Conservation (phyloP, 495 filamentous ascomycete species). For the Monascus purpureus region DNA sequence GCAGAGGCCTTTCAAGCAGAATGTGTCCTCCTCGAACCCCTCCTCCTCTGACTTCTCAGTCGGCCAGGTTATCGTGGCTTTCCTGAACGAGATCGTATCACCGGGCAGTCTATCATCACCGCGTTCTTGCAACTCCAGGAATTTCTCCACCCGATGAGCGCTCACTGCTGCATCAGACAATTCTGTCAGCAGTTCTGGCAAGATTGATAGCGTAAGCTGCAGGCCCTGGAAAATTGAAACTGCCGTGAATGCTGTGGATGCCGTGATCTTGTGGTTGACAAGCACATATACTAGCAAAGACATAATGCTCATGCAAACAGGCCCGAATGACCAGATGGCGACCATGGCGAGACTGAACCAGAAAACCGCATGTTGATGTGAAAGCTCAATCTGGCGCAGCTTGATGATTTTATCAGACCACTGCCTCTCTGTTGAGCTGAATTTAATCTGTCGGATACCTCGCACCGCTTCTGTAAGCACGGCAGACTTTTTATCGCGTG, state of each 20-base stretch:
- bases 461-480: slow-evolving; percentile 57
- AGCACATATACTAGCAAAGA: slow-evolving; percentile 47
- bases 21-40: slow-evolving; percentile 32
- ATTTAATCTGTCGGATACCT: slow-evolving; percentile 70
- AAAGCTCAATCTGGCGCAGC: slow-evolving; percentile 46
- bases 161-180: slow-evolving; percentile 48
- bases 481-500: slow-evolving; percentile 54
- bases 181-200: slow-evolving; percentile 56
- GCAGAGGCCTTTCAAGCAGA: slow-evolving; percentile 45
- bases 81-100: slow-evolving; percentile 38
- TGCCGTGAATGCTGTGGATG: slow-evolving; percentile 61
- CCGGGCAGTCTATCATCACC: slow-evolving; percentile 27
- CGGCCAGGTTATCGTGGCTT: slow-evolving; percentile 61
- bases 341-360: slow-evolving; percentile 27
- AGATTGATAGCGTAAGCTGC: slow-evolving; percentile 42
- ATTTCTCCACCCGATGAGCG: slow-evolving; percentile 47
- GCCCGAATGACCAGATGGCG: slow-evolving; percentile 48
- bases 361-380: slow-evolving; percentile 43
- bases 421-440: slow-evolving; percentile 54
- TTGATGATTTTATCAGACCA: slow-evolving; percentile 54
- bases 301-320: slow-evolving; percentile 50
- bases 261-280: slow-evolving; percentile 38
- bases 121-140: slow-evolving; percentile 47
- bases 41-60: no score
- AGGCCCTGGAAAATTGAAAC: slow-evolving; percentile 51